Conservation (phyloP, 1,284 basidiomycete genomes). For the Mycena sp. region DNA sequence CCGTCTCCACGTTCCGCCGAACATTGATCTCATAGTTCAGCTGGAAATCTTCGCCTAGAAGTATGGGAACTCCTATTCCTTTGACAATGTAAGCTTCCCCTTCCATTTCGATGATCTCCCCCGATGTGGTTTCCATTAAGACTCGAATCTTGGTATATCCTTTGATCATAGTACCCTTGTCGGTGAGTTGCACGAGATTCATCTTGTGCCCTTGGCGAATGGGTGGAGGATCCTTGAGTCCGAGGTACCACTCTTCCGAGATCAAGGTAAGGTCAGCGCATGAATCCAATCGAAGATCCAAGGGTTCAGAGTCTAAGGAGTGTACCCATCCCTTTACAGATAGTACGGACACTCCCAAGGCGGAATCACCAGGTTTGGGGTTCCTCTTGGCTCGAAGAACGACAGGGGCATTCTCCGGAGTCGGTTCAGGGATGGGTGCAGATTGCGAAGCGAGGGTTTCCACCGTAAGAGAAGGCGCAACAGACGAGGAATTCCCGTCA, state of each 20-base stretch:
- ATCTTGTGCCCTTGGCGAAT: not conserved
- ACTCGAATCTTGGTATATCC: not conserved
- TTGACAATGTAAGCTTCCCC: not conserved
- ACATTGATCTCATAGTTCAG: not conserved
- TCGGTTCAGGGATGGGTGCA: not conserved
- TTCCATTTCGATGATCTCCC: not conserved
- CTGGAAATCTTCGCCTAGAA: constrained; percentile 4
- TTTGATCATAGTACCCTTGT: not conserved
- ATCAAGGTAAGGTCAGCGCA: not conserved
- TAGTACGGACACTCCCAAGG: not conserved
- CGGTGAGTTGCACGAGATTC: not conserved
- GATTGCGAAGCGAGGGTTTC: not conserved
- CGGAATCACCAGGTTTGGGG: not conserved
- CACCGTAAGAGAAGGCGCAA: no score
- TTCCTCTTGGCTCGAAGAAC: not conserved
- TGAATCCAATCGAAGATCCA: not conserved
- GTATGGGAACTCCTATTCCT: not conserved
- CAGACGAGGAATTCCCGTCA: no score
- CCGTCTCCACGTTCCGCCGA: not conserved
- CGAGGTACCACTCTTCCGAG: not conserved
- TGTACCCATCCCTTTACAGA: not conserved
- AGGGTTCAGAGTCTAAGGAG: no score
- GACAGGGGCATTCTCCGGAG: not conserved
- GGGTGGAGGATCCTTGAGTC: not conserved
- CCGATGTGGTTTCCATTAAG: rapidly evolving